These are phyloP conservation scores for Epicoccum sorghinum DNA, from an alignment of 2,329 filamentous ascomycete species.

Conservation along the genomic window DNA sequence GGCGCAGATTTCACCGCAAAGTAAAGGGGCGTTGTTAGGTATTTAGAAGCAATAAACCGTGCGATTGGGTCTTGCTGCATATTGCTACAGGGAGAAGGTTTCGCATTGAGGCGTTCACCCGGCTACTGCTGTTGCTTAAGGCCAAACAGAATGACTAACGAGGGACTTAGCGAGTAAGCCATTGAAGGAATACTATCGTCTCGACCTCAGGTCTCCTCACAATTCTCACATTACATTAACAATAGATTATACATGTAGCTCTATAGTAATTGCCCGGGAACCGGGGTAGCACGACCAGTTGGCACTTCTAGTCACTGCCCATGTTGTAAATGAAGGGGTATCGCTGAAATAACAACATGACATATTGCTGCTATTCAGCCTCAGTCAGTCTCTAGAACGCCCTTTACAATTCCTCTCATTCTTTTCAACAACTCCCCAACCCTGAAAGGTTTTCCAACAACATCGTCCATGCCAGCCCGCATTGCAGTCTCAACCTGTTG, in stretches of 20 bases:
- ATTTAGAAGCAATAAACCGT: neutral
- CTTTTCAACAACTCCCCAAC: slow-evolving; percentile 33
- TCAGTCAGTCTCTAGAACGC: slow-evolving; percentile 2
- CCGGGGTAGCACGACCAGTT: too few species aligned
- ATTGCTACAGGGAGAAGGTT: neutral
- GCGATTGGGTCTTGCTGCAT: neutral
- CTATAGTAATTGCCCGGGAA: too few species aligned
- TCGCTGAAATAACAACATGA: neutral
- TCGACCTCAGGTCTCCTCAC: too few species aligned
- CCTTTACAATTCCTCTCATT: slow-evolving; percentile 25
- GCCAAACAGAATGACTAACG: too few species aligned
- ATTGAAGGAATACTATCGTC: too few species aligned
- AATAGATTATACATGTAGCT: too few species aligned
- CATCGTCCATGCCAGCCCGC: slow-evolving; percentile 50
- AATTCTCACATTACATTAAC: too few species aligned
- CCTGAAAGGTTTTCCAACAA: slow-evolving; percentile 77
- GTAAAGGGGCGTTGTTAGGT: slow-evolving; percentile 21
- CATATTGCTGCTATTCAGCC: neutral
- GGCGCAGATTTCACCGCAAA: slow-evolving; percentile 12
- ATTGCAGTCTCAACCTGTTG: slow-evolving; percentile 38
- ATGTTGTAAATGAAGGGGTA: neutral
- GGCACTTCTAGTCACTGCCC: neutral
- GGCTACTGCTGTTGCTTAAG: too few species aligned
- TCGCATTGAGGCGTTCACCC: too few species aligned
- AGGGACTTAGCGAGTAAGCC: too few species aligned